Evolutionary conservation across 2,329 filamentous ascomycete species (phyloP), one percentile per base, ranked within the genome.

Genomic region (Beauveria brongniartii): DNA sequence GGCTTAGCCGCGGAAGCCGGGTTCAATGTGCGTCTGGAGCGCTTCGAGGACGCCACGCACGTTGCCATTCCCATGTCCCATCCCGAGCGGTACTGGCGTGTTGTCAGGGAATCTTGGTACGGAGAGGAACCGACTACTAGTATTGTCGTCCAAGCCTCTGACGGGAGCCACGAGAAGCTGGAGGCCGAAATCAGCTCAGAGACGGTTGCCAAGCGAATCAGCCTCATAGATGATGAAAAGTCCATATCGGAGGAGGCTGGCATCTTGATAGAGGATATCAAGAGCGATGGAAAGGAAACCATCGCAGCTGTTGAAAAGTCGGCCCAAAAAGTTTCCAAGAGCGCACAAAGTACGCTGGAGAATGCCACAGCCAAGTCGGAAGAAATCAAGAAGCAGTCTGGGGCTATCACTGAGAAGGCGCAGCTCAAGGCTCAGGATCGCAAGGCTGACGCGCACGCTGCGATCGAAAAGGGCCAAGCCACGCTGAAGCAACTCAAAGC

Each of bases 61-160:
- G 81, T 84, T 26, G 75, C 79, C 20, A 80, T 82, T 62, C 73
- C 75, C 61, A 75, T 77, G 63, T 66, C 67, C 0, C 77, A 84
- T 62, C 69, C 70, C 28, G 68, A 71, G 51, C 71, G 80, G 59
- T 85, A 85, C 66, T 84, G 82, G 82, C 65, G 64, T 5, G 68
- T 74, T 22, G 73, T 84, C 3, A 74, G 66, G 46, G 73, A 77
- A 60, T 74, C 75, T 1, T 85, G 81, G 81, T 68, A 74, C 41
- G 73, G 69, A 51, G 64, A 58, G 22, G 43, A 55, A 50, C 37
- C 43, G 56, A n/a, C 37, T 6, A 28, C 40, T 18, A 40, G 34
- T 22, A 14, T 59, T 40, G 51, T 46, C 20, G 44, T 58, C 16
- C 24, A 47, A 22, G 51, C 37, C 28, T 10, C 12, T 12, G 34